Evolutionary conservation across 1,139 yeast genomes (phyloP), one percentile per base, ranked within the genome.

Genomic region (Kurtzmaniella quercitrusa): DNA sequence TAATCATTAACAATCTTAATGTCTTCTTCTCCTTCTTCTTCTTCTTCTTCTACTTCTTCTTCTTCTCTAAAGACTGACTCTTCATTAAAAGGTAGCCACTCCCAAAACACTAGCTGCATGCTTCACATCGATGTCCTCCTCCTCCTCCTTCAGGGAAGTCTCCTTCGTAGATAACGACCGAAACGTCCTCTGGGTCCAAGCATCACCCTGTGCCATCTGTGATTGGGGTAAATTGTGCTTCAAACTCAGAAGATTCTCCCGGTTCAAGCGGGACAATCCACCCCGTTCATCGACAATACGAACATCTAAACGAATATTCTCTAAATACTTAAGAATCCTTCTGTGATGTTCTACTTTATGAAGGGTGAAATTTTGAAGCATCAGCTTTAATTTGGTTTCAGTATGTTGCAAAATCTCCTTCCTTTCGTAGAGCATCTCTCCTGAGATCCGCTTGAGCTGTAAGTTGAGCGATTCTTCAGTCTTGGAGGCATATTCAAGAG

Each of bases 331-430:
- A 46, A 93, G 72, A 39, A 88, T 81, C 53, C 87, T 84, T 38
- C 98, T 77, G 63, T 91, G 97, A 51, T 84, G 87, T 48, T 89
- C 96, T 40, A 93, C 90, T 56, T 83, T 81, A 51, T 82, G 81
- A 48, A 87, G 68, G 0, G 89, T 79, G 50, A 77, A 82, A 40
- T 72, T 75, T 48, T 81, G 81, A 44, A 93, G 66, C 34, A 81
- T 66, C 25, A 64, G 62, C 46, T 73, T 74, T 37, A 89, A 58
- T 55, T 78, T 81, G 2, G 57, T 51, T 44, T 87, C 88, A 12
- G 87, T 69, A 57, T 78, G 77, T 10, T 66, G 63, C 37, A 80
- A 53, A 38, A 85, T 75, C 44, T 81, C 80, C 36, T 75, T 63
- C 48, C 82, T 75, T 60, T 91, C 98, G 39, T 79, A 73, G 39